Percentiles rank a stretch among this genome's conserved stretches.
phyloP scores from a whole-genome alignment of 1,284 basidiomycete genomes.

The Rugosomyces carneus region DNA sequence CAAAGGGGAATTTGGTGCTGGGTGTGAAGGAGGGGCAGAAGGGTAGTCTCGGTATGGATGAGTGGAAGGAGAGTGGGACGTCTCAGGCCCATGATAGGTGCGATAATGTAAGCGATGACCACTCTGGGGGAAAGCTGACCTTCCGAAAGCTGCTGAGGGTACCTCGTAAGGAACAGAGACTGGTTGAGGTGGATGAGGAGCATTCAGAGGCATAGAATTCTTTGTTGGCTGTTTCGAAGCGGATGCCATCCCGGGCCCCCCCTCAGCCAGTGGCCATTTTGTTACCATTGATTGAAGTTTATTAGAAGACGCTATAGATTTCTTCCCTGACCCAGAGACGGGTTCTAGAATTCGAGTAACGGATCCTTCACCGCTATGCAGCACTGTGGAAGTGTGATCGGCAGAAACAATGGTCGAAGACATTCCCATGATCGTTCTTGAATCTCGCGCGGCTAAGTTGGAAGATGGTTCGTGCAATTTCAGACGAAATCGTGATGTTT shows the following conservation, averaged over 20 bases:
- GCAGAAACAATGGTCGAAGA: slow-evolving; percentile 10
- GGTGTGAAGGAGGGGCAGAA: background rate
- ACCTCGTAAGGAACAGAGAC: background rate
- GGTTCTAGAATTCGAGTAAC: slow-evolving; percentile 2
- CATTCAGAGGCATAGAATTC: background rate
- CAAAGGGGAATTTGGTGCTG: background rate
- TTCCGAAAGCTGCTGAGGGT: background rate
- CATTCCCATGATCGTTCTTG: background rate
- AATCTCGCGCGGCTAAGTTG: slow-evolving; percentile 14
- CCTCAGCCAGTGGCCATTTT: slow-evolving; percentile 1
- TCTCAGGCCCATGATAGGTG: slow-evolving; percentile 2
- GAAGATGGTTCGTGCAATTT: slow-evolving; percentile 23
- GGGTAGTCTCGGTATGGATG: background rate
- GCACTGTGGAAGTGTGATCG: slow-evolving; percentile 6
- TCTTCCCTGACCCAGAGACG: background rate
- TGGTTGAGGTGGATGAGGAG: background rate
- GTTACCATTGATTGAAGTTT: background rate
- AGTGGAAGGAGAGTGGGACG: background rate
- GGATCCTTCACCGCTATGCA: slow-evolving; percentile 3
- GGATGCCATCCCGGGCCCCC: background rate
- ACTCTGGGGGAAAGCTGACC: background rate
- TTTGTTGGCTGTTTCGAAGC: background rate
- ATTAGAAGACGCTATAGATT: slow-evolving; percentile 2
- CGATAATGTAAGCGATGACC: slow-evolving; percentile 16
- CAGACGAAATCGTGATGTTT: slow-evolving; percentile 36